Conservation (phyloP, 345 rosid genomes). For the Eucalyptus grandis region DNA sequence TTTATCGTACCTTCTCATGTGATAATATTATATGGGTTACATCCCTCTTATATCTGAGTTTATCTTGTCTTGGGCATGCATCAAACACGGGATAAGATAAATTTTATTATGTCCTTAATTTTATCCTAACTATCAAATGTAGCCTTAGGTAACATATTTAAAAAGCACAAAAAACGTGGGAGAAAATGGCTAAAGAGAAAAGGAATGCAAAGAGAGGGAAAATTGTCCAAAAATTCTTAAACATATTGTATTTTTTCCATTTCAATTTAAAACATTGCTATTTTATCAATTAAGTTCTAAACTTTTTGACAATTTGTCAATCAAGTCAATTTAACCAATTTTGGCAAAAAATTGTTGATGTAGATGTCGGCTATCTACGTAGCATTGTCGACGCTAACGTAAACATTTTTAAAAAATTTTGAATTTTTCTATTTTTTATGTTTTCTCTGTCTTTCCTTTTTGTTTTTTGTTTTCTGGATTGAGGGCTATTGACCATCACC, state of each 20-base stretch:
- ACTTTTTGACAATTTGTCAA: too few species aligned
- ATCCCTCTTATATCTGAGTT: too few species aligned
- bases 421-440: too few species aligned
- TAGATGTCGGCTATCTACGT: accelerated
- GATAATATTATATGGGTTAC: background rate
- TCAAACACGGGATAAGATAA: background rate
- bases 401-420: too few species aligned
- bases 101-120: too few species aligned
- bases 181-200: background rate
- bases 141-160: background rate
- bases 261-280: background rate
- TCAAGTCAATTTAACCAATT: background rate
- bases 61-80: background rate
- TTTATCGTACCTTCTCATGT: background rate
- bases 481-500: background rate
- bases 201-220: background rate
- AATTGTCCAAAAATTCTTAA: too few species aligned
- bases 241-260: background rate
- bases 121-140: background rate
- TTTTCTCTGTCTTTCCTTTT: too few species aligned
- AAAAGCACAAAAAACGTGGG: background rate
- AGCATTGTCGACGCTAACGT: background rate
- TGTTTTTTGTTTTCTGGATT: background rate
- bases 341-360: background rate
- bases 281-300: background rate